Conservation (phyloP, 768 basidiomycete genomes). For the Pulveroboletus sp. region DNA sequence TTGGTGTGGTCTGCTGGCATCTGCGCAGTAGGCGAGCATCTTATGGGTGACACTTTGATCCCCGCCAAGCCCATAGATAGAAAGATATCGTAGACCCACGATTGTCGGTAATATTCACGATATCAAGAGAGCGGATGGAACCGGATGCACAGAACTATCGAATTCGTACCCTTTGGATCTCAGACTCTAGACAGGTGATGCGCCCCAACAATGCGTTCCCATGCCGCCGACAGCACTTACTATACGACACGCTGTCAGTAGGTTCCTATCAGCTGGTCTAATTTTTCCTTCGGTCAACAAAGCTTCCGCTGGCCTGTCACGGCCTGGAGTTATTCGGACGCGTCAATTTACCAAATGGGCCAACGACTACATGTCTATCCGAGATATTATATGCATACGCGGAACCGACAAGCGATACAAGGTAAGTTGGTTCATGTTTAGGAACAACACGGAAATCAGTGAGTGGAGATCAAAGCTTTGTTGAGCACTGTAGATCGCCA, state of each 20-base stretch:
- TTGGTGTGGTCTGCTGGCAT: conserved; percentile 77
- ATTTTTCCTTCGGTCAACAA: not conserved
- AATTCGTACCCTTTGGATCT: not conserved
- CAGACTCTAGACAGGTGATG: not conserved
- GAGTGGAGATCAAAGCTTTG: conserved; percentile 16
- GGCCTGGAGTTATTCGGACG: not conserved
- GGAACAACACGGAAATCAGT: conserved; percentile 7
- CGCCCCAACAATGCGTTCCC: not conserved
- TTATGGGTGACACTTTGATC: conserved; percentile 46
- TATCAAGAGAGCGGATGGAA: not conserved
- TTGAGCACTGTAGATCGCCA: conserved; percentile 11
- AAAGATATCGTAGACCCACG: conserved; percentile 22
- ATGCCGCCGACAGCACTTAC: not conserved
- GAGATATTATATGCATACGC: not conserved
- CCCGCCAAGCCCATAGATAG: conserved; percentile 11
- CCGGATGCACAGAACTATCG: conserved; percentile 1
- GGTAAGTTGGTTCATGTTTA: not conserved
- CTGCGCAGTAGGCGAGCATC: conserved; percentile 63
- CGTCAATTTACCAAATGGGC: conserved; percentile 1
- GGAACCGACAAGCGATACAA: not conserved
- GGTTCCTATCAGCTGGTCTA: not conserved
- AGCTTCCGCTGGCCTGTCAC: not conserved
- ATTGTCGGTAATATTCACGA: conserved; percentile 15
- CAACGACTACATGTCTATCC: not conserved
- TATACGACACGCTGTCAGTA: not conserved